Conservation (phyloP, 2,329 filamentous ascomycete genomes). For the Neurospora crassa region DNA sequence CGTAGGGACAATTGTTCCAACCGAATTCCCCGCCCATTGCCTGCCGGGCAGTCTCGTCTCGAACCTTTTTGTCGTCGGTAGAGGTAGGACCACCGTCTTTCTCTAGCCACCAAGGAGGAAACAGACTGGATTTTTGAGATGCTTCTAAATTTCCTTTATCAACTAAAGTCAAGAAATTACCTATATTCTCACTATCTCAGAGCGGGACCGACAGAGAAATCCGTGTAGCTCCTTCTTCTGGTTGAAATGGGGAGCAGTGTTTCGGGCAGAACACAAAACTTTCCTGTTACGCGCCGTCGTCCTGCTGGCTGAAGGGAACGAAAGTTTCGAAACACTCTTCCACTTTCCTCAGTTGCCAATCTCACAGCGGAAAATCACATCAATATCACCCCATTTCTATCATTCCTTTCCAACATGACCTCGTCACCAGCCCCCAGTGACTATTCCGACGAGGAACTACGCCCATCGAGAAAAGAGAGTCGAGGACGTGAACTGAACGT, state of each 20-base stretch:
- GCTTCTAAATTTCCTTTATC: no score
- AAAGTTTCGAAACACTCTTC: background rate
- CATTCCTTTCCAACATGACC: background rate
- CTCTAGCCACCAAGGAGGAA: background rate
- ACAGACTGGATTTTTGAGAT: no score
- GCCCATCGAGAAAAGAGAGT: background rate
- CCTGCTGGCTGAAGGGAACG: background rate
- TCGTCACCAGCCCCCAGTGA: background rate
- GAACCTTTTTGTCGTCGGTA: background rate
- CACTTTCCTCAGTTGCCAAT: background rate
- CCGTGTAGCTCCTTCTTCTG: background rate
- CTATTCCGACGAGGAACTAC: background rate
- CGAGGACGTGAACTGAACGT: constrained; percentile 39
- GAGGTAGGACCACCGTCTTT: background rate
- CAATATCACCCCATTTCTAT: background rate
- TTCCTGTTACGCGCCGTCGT: background rate
- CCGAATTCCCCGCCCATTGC: background rate
- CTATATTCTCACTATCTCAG: background rate
- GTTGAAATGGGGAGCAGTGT: background rate
- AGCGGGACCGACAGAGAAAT: background rate
- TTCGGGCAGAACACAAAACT: background rate
- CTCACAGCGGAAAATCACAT: background rate
- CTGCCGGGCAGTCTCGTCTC: background rate
- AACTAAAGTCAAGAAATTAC: background rate
- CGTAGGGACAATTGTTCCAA: background rate